Evolutionary conservation across 202 grass and related monocot genomes (phyloP).

Genomic region (Zoysia matrella): DNA sequence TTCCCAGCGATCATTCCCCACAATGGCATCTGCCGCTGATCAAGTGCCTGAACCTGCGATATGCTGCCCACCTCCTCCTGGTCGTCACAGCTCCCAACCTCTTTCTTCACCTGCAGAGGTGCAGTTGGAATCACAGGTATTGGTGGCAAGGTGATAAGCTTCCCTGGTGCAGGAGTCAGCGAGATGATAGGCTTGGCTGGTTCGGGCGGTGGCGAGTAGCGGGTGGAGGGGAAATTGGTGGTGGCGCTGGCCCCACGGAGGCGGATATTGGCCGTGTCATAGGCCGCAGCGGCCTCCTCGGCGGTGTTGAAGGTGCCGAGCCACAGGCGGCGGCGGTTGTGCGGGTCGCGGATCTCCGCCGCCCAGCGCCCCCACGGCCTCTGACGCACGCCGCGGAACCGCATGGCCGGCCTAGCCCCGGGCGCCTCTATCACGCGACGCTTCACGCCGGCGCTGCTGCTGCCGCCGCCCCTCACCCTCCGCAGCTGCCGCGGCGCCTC

Average conservation of each 20-base stretch:
- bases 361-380: conserved; percentile 69
- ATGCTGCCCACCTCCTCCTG: too few relatives aligned
- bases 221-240: conserved; percentile 46
- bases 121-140: too few relatives aligned
- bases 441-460: not conserved
- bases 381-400: conserved; percentile 70
- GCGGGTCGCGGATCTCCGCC: too few relatives aligned
- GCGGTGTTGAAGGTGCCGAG: too few relatives aligned
- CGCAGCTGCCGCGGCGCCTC: conserved; percentile 45
- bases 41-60: too few relatives aligned
- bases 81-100: too few relatives aligned
- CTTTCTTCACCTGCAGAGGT: too few relatives aligned
- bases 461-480: conserved; percentile 15
- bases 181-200: conserved; percentile 40
- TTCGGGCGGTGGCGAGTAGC: conserved; percentile 7
- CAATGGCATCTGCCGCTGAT: not conserved
- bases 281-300: conserved; percentile 63
- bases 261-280: conserved; percentile 62
- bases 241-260: conserved; percentile 50
- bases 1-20: conserved; percentile 52
- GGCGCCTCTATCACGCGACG: conserved; percentile 48
- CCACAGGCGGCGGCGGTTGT: too few relatives aligned
- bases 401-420: not conserved
- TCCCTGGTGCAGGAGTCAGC: conserved; percentile 33
- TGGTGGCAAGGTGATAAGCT: too few relatives aligned